Conservation (phyloP, 257 asterid genomes). For the Hygrophila difformis region DNA sequence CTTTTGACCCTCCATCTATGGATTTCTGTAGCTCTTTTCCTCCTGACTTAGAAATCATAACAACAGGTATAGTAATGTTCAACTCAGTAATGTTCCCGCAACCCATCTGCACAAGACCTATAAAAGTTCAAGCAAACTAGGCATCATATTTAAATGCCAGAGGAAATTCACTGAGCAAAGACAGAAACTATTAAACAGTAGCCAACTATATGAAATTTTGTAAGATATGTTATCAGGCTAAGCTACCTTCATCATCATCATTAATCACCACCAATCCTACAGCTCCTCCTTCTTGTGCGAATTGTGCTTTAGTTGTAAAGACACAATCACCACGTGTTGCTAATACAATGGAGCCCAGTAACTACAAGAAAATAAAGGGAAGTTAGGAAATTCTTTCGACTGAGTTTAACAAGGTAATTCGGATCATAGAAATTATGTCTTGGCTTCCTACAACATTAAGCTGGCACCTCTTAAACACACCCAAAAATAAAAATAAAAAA, state of each 20-base stretch:
- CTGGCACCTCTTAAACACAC: background rate
- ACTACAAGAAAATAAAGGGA: constrained; percentile 39
- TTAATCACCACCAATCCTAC: constrained; percentile 70
- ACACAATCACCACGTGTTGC: constrained; percentile 83
- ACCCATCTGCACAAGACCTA: constrained; percentile 78
- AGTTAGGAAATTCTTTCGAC: constrained; percentile 16
- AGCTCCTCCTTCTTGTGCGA: constrained; percentile 84
- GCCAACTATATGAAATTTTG: constrained; percentile 10
- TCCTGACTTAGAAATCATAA: constrained; percentile 62
- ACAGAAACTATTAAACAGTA: constrained; percentile 11
- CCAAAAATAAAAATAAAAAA: constrained; percentile 2
- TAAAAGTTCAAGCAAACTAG: constrained; percentile 25
- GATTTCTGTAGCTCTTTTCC: constrained; percentile 63
- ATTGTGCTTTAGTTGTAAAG: constrained; percentile 66
- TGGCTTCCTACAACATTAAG: constrained; percentile 3
- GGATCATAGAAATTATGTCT: background rate
- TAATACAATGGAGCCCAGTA: constrained; percentile 61
- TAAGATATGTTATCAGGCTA: constrained; percentile 20
- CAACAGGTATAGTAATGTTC: constrained; percentile 67
- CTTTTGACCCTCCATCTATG: constrained; percentile 43
- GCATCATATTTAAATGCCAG: constrained; percentile 14
- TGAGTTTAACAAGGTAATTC: constrained; percentile 10
- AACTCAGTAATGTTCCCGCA: constrained; percentile 53
- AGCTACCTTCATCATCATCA: constrained; percentile 65
- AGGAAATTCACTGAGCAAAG: constrained; percentile 8